Conservation (phyloP, 1,139 yeast genomes). For the Candida sanyaensis region DNA sequence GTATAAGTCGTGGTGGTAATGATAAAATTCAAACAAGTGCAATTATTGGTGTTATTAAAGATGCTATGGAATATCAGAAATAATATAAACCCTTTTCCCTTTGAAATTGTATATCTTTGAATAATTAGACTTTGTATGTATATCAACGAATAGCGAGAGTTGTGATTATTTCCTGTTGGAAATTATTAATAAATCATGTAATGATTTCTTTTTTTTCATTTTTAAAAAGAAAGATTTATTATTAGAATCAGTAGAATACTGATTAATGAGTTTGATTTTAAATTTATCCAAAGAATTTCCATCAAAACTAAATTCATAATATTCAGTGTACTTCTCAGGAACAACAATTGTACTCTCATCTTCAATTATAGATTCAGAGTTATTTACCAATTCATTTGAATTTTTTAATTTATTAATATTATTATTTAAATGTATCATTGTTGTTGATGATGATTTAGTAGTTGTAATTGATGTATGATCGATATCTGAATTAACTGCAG, state of each 20-base stretch:
- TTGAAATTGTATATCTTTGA: too few relatives aligned
- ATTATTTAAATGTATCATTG: background rate
- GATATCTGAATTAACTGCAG: too few relatives aligned
- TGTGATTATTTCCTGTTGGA: background rate
- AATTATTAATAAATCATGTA: background rate
- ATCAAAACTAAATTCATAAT: background rate
- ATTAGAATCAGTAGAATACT: background rate
- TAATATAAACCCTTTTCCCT: background rate
- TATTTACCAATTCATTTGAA: too few relatives aligned
- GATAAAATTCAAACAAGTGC: constrained; percentile 91
- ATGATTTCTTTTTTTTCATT: background rate
- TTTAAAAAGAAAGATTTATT: too few relatives aligned
- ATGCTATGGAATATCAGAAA: constrained; percentile 42
- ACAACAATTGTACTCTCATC: too few relatives aligned
- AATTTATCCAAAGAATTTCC: constrained; percentile 3
- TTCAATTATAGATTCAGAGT: too few relatives aligned
- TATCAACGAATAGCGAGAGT: background rate
- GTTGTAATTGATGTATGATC: too few relatives aligned
- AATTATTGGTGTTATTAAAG: constrained; percentile 82
- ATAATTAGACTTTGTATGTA: too few relatives aligned
- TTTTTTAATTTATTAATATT: background rate
- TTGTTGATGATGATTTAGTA: background rate
- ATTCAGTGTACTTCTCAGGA: too few relatives aligned
- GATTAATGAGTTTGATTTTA: background rate
- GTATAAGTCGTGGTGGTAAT: constrained; percentile 89